A percentile compares a stretch with the other conserved stretches of the same genome.
phyloP scores from a whole-genome alignment of 805 yeast species.

The Zygosaccharomyces pseudorouxii region DNA sequence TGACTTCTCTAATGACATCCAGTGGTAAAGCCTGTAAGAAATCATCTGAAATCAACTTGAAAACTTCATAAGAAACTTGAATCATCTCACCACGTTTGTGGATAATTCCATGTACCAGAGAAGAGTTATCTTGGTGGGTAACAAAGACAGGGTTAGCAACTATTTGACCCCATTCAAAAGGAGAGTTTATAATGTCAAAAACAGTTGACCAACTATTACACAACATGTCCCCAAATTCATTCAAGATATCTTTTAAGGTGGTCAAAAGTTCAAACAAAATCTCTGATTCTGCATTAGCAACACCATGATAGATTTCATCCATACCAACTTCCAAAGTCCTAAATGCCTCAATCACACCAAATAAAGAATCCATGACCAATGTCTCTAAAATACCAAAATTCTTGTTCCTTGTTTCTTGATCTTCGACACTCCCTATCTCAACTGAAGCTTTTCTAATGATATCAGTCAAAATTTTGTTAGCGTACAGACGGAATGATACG shows the following conservation, averaged over 20 bases:
- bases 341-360: slow-evolving; percentile 41
- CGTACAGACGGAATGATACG: slow-evolving; percentile 44
- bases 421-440: slow-evolving; percentile 25
- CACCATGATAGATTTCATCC: slow-evolving; percentile 35
- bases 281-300: slow-evolving; percentile 57
- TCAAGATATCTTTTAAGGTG: slow-evolving; percentile 67
- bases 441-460: slow-evolving; percentile 38
- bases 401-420: slow-evolving; percentile 14
- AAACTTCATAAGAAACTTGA: slow-evolving; percentile 70
- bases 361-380: slow-evolving; percentile 47
- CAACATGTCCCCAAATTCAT: slow-evolving; percentile 64
- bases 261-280: slow-evolving; percentile 58
- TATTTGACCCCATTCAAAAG: slow-evolving; percentile 44
- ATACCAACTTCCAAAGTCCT: slow-evolving; percentile 30
- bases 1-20: slow-evolving; percentile 55
- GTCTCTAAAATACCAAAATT: slow-evolving; percentile 37
- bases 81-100: slow-evolving; percentile 49
- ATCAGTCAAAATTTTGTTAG: slow-evolving; percentile 49
- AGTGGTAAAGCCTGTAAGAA: slow-evolving; percentile 70
- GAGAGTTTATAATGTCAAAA: slow-evolving; percentile 53
- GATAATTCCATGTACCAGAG: slow-evolving; percentile 34
- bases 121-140: slow-evolving; percentile 28
- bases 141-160: slow-evolving; percentile 23
- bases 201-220: slow-evolving; percentile 70
- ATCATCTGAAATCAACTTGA: slow-evolving; percentile 82